These are phyloP conservation scores for Leishmania mexicana DNA, from an alignment of 208 protist genomes.

Conservation along the genomic window DNA sequence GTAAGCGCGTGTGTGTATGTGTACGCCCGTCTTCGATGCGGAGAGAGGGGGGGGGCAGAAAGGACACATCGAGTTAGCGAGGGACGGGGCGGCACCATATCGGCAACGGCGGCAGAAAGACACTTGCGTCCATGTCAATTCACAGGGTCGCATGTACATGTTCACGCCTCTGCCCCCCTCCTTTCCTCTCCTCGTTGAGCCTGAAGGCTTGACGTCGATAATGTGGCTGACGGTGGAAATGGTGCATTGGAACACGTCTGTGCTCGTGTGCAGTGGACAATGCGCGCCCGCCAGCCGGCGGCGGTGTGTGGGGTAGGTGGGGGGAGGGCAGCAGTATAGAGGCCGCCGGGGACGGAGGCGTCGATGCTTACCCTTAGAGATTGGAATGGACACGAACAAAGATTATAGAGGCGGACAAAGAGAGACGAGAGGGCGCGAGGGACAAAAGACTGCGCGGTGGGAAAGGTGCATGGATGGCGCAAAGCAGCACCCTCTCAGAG, in stretches of 20 bases:
- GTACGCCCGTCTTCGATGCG: neutral
- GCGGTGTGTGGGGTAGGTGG: neutral
- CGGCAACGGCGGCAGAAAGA: neutral
- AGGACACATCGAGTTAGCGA: neutral
- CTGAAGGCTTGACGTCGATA: neutral
- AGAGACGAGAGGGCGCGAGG: neutral
- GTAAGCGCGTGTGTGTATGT: constrained; percentile 1
- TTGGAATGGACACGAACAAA: neutral
- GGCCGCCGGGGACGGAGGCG: neutral
- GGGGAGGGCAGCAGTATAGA: neutral
- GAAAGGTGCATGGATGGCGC: neutral
- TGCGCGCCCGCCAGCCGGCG: neutral
- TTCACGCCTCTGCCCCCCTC: neutral
- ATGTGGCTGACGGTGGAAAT: neutral
- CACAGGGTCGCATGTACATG: neutral
- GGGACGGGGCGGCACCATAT: neutral
- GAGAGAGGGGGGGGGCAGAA: constrained; percentile 7
- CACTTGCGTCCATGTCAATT: neutral
- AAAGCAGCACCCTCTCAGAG: neutral
- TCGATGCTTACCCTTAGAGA: neutral
- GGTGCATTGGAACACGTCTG: neutral
- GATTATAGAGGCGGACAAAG: neutral
- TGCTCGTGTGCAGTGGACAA: neutral
- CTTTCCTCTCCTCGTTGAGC: neutral
- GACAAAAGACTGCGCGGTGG: neutral